Conservation (phyloP, 176 grass and related monocot genomes). For the Oryza australiensis region DNA sequence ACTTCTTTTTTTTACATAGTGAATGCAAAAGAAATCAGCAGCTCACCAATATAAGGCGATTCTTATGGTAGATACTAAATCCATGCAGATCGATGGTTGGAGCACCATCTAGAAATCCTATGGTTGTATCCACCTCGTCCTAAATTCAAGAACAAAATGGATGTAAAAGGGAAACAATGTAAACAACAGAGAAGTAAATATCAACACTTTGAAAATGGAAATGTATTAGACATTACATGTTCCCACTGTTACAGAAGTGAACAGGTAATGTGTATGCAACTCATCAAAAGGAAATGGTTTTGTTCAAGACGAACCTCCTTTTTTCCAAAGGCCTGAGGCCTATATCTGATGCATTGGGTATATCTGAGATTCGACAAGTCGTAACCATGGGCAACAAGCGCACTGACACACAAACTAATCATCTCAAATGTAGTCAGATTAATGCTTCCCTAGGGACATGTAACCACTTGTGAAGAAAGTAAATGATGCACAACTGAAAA, state of each 20-base stretch:
- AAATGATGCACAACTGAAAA: background rate
- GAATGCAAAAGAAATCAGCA: background rate
- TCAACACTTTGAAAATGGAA: too few species aligned
- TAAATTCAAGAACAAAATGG: too few species aligned
- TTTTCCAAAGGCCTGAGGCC: slow-evolving; percentile 33
- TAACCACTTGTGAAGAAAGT: background rate
- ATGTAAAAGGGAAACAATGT: too few species aligned
- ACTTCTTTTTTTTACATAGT: background rate
- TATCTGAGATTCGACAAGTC: slow-evolving; percentile 38
- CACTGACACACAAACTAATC: background rate
- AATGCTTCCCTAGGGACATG: background rate
- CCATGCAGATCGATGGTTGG: too few species aligned
- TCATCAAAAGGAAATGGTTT: background rate
- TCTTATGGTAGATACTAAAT: too few species aligned
- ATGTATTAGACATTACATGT: background rate
- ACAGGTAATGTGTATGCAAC: background rate
- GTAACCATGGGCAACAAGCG: background rate
- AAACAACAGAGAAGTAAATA: too few species aligned
- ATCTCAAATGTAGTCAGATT: background rate
- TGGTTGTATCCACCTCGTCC: too few species aligned
- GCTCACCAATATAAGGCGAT: slow-evolving; percentile 60
- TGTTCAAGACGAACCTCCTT: slow-evolving; percentile 48
- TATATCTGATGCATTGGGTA: slow-evolving; percentile 56
- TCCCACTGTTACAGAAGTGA: slow-evolving; percentile 4
- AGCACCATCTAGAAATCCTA: too few species aligned